phyloP scores from a whole-genome alignment of 1,284 basidiomycete species.

The Xerocomus amazonicus region DNA sequence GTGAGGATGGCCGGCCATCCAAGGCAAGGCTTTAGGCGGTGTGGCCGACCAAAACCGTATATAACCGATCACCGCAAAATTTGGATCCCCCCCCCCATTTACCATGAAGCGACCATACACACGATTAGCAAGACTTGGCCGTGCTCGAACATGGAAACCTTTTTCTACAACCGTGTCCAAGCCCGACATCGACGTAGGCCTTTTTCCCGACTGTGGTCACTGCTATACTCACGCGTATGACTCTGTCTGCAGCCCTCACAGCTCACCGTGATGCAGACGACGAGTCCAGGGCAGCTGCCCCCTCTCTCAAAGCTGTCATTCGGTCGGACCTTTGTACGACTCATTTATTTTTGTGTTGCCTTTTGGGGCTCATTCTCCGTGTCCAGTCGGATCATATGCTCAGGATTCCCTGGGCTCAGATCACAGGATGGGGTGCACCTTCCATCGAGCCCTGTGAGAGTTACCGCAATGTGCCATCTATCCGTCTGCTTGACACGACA shows the following conservation, averaged over 20 bases:
- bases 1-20: slow-evolving; percentile 10
- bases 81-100: background rate
- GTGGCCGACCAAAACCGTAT: slow-evolving; percentile 12
- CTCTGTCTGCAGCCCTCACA: slow-evolving; percentile 38
- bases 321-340: slow-evolving; percentile 67
- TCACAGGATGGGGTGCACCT: slow-evolving; percentile 79
- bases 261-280: slow-evolving; percentile 48
- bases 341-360: slow-evolving; percentile 1
- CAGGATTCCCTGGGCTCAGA: slow-evolving; percentile 72
- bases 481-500: slow-evolving; percentile 7
- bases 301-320: slow-evolving; percentile 56
- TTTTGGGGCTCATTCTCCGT: slow-evolving; percentile 6
- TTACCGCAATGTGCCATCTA: background rate
- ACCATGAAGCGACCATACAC: slow-evolving; percentile 2
- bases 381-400: slow-evolving; percentile 91
- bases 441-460: slow-evolving; percentile 78
- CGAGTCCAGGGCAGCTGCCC: slow-evolving; percentile 51
- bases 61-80: slow-evolving; percentile 19
- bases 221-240: background rate
- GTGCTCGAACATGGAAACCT: slow-evolving; percentile 5
- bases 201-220: background rate
- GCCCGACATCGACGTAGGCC: slow-evolving; percentile 26
- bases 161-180: slow-evolving; percentile 9
- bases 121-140: slow-evolving; percentile 9
- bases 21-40: no score